Percentiles rank a stretch among this genome's conserved stretches.
phyloP scores from a whole-genome alignment of 805 yeast species.

The Pichia exigua region DNA sequence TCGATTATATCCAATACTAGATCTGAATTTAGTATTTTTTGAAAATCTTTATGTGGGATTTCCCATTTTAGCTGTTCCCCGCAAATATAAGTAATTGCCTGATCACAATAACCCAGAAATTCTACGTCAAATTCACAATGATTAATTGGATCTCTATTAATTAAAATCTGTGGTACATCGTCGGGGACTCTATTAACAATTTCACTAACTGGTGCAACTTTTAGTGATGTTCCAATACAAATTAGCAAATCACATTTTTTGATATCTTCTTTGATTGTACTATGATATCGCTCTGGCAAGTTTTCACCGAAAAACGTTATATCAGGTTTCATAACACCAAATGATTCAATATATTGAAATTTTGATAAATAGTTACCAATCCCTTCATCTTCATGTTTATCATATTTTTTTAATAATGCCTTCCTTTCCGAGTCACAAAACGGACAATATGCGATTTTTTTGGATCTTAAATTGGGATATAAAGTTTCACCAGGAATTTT shows the following conservation, averaged over 20 bases:
- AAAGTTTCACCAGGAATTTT: constrained; percentile 59
- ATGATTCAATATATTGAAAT: constrained; percentile 36
- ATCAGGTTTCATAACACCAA: constrained; percentile 86
- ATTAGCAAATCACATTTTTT: constrained; percentile 66
- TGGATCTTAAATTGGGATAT: constrained; percentile 48
- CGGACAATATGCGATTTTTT: constrained; percentile 67
- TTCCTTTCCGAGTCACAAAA: constrained; percentile 44
- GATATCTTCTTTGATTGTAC: constrained; percentile 50
- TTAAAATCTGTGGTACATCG: constrained; percentile 75
- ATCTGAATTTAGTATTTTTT: constrained; percentile 27
- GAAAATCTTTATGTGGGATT: constrained; percentile 47
- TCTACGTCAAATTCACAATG: constrained; percentile 77
- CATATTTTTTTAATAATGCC: constrained; percentile 20
- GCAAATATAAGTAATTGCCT: constrained; percentile 59
- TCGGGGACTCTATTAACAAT: constrained; percentile 68
- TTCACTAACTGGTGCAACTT: constrained; percentile 87
- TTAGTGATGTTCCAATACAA: constrained; percentile 84
- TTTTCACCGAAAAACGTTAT: constrained; percentile 88
- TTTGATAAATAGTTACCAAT: constrained; percentile 18
- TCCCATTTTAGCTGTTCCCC: constrained; percentile 49
- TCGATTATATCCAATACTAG: constrained; percentile 25
- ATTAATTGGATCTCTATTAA: constrained; percentile 66
- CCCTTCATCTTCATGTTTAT: constrained; percentile 27
- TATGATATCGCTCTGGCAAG: constrained; percentile 64
- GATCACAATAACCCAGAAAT: constrained; percentile 76